Percentiles rank a stretch among this genome's conserved stretches.
phyloP scores from a whole-genome alignment of 176 grass and related monocot species.

The Avena atlantica region DNA sequence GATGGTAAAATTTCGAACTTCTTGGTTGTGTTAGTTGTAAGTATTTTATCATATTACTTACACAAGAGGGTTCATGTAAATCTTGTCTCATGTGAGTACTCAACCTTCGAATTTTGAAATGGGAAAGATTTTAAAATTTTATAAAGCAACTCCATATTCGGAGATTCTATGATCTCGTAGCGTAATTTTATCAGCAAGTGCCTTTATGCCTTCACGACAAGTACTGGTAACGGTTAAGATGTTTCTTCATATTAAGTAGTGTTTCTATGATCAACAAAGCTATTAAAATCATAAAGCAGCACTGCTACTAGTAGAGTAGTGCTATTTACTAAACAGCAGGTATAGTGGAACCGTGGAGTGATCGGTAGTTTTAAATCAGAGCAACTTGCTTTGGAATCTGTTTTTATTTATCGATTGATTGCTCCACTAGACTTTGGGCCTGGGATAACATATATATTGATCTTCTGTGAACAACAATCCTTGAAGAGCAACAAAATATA shows the following conservation, averaged over 20 bases:
- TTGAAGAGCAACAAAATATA: slow-evolving; percentile 1
- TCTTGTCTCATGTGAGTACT: background rate
- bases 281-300: background rate
- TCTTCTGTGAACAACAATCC: slow-evolving; percentile 4
- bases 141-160: background rate
- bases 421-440: background rate
- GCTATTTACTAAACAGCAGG: slow-evolving; percentile 16
- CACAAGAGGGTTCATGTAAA: background rate
- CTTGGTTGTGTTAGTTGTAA: background rate
- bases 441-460: background rate
- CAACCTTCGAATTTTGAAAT: background rate
- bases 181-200: background rate
- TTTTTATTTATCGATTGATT: no score
- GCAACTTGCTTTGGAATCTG: background rate
- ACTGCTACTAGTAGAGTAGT: background rate
- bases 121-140: background rate
- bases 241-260: slow-evolving; percentile 19
- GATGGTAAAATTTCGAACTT: slow-evolving; percentile 65
- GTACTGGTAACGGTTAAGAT: background rate
- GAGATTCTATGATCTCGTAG: background rate
- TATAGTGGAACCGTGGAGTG: background rate
- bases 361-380: background rate
- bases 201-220: slow-evolving; percentile 13
- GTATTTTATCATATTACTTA: slow-evolving; percentile 13
- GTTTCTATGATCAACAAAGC: slow-evolving; percentile 10